phyloP scores from a whole-genome alignment of 192 early-diverging fungal species.

The Coemansia sp. region DNA sequence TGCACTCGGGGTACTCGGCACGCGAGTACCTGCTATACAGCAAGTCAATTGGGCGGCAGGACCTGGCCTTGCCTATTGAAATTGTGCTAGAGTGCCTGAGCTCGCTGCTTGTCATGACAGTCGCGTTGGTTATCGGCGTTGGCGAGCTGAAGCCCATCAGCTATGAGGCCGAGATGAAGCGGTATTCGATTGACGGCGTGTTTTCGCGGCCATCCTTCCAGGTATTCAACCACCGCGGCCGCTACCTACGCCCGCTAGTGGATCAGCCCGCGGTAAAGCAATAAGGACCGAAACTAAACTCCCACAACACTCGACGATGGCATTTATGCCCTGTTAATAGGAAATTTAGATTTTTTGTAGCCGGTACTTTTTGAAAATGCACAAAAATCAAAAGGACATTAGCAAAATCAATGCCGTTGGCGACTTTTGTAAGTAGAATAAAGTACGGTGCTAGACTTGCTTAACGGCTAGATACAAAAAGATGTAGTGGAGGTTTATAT shows the following conservation, averaged over 20 bases:
- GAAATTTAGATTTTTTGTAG: neutral
- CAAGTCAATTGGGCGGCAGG: slow-evolving; percentile 48
- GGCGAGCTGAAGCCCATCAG: slow-evolving; percentile 46
- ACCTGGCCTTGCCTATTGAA: slow-evolving; percentile 35
- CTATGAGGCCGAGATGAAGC: slow-evolving; percentile 55
- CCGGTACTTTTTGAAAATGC: too few relatives aligned
- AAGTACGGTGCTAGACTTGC: too few relatives aligned
- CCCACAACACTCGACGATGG: slow-evolving; percentile 5
- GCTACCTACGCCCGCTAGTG: slow-evolving; percentile 31
- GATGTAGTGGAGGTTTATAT: slow-evolving; percentile 47
- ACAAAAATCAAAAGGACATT: slow-evolving; percentile 5
- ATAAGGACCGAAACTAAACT: neutral
- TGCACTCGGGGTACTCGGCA: slow-evolving; percentile 50
- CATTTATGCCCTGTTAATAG: neutral
- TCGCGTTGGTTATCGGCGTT: slow-evolving; percentile 36
- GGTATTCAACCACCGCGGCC: slow-evolving; percentile 49
- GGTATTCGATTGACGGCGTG: slow-evolving; percentile 50
- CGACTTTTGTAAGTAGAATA: slow-evolving; percentile 38
- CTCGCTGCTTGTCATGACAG: slow-evolving; percentile 45
- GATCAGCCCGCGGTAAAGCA: slow-evolving; percentile 10
- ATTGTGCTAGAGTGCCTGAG: slow-evolving; percentile 47
- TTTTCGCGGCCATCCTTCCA: slow-evolving; percentile 52
- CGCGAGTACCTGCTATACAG: slow-evolving; percentile 47
- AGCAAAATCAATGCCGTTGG: slow-evolving; percentile 36
- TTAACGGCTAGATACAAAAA: neutral